Conservation (phyloP, 2,329 filamentous ascomycete species). For the Pseudocercospora ulei region DNA sequence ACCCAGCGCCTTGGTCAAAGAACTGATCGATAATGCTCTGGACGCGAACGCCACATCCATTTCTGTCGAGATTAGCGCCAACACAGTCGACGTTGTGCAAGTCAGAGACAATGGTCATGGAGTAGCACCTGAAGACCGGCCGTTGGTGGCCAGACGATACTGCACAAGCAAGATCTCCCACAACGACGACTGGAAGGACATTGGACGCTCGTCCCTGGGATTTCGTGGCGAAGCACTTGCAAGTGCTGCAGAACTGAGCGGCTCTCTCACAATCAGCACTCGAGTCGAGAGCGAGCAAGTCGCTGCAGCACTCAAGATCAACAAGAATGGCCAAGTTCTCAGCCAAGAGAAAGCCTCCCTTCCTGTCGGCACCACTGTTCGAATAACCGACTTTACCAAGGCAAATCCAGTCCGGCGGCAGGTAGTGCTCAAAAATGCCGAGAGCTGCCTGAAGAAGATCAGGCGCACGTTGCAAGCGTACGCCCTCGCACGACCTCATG, state of each 20-base stretch:
- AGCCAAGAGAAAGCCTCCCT: constrained; percentile 44
- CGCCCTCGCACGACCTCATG: constrained; percentile 54
- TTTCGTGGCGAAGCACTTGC: constrained; percentile 68
- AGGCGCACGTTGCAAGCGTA: constrained; percentile 55
- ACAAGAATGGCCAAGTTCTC: constrained; percentile 39
- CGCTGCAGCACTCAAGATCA: constrained; percentile 47
- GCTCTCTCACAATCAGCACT: constrained; percentile 52
- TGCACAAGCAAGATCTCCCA: constrained; percentile 63
- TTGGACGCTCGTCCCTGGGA: constrained; percentile 55
- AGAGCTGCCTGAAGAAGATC: constrained; percentile 50
- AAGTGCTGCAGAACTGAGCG: constrained; percentile 52
- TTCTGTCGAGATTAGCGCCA: constrained; percentile 53
- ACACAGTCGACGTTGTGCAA: constrained; percentile 60
- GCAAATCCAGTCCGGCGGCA: constrained; percentile 55
- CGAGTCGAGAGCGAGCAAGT: constrained; percentile 52
- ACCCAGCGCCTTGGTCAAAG: constrained; percentile 57
- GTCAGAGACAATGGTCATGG: constrained; percentile 66
- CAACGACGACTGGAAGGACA: constrained; percentile 52
- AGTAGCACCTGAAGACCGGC: constrained; percentile 54
- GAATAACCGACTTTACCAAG: constrained; percentile 51
- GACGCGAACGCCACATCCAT: constrained; percentile 60
- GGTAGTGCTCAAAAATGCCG: constrained; percentile 48
- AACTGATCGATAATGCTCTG: constrained; percentile 67
- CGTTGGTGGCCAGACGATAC: constrained; percentile 53
- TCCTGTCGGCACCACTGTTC: constrained; percentile 60